Evolutionary conservation across 1,284 basidiomycete genomes (phyloP), one percentile per base, ranked within the genome.

Genomic region (Malassezia pachydermatis): DNA sequence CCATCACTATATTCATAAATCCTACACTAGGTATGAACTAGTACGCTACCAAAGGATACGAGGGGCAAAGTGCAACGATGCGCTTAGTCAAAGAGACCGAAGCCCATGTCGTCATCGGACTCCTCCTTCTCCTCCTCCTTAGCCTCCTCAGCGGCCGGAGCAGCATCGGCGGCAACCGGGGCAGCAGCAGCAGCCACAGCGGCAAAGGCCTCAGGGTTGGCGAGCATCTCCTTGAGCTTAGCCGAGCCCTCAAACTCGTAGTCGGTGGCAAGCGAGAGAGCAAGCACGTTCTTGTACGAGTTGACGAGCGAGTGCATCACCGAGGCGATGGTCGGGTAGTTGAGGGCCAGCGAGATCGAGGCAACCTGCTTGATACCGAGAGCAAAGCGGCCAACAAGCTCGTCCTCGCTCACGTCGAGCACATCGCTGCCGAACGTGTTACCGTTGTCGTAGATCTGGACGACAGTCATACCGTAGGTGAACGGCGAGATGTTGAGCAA

Each of bases 381-480:
- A 73, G 86, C 67, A 83, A 99, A 98, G 65, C 85, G 82, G 73
- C 84, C 83, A 60, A 98, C 75, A 62, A 98, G 83, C 72, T 86
- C 84, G 57, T 83, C 77, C 77, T 96, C 92, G 67, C 85, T 83
- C 63, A 98, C 79, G 75, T 98, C 94, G 64, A 98, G 84, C 50
- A 98, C 87, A 32, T 53, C 56, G n/a, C 79, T 77, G 36, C 88
- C 83, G 80, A 98, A 98, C 65, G 52, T 55, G 47, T 67, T 48
- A 34, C 67, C 67, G 47, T 60, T 58, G 59, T 67, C 64, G 61
- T 57, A 65, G 57, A 63, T 67, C 60, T 68, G 63, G 17, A 88
- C 81, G 59, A 95, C 88, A 29, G 81, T 84, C 88, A 96, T 94
- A 74, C 92, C 92, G 79, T 94, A 96, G 52, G 90, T 95, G 84